Evolutionary conservation across 2,329 filamentous ascomycete species (phyloP), one percentile per base, ranked within the genome.

Genomic region (Pseudodiploospora longispora): DNA sequence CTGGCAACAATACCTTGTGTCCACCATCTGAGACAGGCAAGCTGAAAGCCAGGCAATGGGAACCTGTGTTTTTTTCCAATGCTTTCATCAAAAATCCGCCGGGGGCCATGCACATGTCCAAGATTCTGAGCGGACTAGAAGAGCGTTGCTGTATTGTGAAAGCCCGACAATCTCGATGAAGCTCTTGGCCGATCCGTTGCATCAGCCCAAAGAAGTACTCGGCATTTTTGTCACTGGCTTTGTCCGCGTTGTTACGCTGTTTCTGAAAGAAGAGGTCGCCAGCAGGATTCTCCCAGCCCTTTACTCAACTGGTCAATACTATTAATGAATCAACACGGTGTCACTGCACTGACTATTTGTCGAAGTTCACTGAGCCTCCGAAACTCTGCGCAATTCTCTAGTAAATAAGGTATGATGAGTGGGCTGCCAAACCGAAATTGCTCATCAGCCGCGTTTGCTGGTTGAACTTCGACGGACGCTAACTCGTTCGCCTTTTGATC

Each of bases 61-160:
- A 60, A 0, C 39, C 31, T 0, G 58, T 65, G 40, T 69, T 71
- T 8, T 51, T 47, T 4, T 54, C 32, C 28, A 76, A 48, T 0
- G 64, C 64, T 6, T 55, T 58, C 0, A 51, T 47, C 3, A 71
- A 56, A 49, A 76, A 80, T 1, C 70, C 76, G 4, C 75, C 76
- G 0, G 76, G 76, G 0, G 76, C 76, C 61, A 74, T 70, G 55
- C 76, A 77, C 48, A 77, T 62, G 49, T 80, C 75, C 1, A 81
- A 66, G 19, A 79, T 61, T 31, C 4, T 40, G 42, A 2, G 39
- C 28, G 19, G 10, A 65, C 46, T 8, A 38, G 46, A n/a, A 72
- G 58, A 10, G 58, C 63, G 3, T 46, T 42, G 1, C 42, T 45
- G 29, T 19, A 19, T 19, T 19, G 19, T 19, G 19, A 19, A 19